phyloP scores from a whole-genome alignment of 2,329 filamentous ascomycete genomes.

The Phyllosticta capitalensis region DNA sequence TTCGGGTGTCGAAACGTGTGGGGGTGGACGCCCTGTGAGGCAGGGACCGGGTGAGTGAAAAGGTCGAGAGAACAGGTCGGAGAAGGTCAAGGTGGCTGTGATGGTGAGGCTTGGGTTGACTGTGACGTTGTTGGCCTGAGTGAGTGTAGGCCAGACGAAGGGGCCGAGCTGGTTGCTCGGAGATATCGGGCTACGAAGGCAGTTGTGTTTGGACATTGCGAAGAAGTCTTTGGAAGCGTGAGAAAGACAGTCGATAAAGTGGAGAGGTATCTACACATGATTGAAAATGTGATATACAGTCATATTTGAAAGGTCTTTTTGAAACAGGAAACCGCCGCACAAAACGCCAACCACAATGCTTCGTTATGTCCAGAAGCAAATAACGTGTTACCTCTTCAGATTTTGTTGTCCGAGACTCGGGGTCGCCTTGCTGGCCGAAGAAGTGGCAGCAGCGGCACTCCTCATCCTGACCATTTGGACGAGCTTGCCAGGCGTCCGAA shows the following conservation, averaged over 20 bases:
- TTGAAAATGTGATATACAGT: background rate
- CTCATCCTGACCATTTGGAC: background rate
- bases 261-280: background rate
- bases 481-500: constrained; percentile 1
- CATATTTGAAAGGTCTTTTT: background rate
- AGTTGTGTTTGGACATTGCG: too few relatives aligned
- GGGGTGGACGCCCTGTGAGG: too few relatives aligned
- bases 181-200: too few relatives aligned
- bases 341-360: background rate
- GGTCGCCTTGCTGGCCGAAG: background rate
- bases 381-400: background rate
- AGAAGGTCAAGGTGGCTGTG: too few relatives aligned
- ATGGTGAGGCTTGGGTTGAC: too few relatives aligned
- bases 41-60: too few relatives aligned
- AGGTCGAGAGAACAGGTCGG: too few relatives aligned
- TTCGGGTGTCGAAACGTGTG: too few relatives aligned
- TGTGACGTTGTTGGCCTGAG: too few relatives aligned
- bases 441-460: background rate
- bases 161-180: too few relatives aligned
- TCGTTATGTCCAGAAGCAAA: background rate
- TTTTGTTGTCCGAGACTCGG: background rate
- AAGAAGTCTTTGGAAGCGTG: background rate
- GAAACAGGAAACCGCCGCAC: background rate
- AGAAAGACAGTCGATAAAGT: background rate
- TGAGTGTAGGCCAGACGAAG: too few relatives aligned